These are phyloP conservation scores for Mucuna pruriens DNA, from an alignment of 306 rosid genomes.

Conservation along the genomic window DNA sequence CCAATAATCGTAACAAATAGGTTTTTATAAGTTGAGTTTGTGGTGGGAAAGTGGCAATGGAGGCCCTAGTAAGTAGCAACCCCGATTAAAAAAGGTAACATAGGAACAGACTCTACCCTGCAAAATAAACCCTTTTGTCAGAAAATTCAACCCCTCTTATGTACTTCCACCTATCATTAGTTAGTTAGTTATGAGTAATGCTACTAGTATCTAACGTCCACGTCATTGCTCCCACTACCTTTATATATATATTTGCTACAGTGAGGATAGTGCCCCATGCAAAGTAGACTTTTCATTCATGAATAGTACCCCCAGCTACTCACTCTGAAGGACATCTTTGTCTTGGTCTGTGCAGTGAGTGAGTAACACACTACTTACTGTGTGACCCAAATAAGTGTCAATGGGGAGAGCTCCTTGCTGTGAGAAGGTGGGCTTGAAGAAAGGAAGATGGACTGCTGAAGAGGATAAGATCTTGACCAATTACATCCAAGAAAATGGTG, in stretches of 20 bases:
- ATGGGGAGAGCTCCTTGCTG: slow-evolving; percentile 92
- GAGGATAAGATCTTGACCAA: slow-evolving; percentile 73
- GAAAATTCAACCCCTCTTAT: neutral
- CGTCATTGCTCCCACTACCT: slow-evolving; percentile 13
- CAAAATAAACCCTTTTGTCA: neutral
- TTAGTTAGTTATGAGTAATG: neutral
- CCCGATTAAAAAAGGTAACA: slow-evolving; percentile 6
- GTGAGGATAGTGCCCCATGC: slow-evolving; percentile 25
- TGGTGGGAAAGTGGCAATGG: slow-evolving; percentile 37
- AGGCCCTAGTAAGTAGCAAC: slow-evolving; percentile 9
- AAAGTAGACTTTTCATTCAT: neutral
- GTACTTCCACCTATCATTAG: neutral
- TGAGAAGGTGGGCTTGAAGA: slow-evolving; percentile 81
- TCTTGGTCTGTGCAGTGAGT: neutral
- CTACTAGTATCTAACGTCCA: slow-evolving; percentile 1
- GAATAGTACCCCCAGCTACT: slow-evolving; percentile 2
- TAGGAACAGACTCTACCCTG: neutral
- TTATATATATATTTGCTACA: slow-evolving; percentile 36
- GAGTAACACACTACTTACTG: neutral
- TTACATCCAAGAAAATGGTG: slow-evolving; percentile 69
- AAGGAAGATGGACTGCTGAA: slow-evolving; percentile 90
- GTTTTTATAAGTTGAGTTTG: slow-evolving; percentile 42
- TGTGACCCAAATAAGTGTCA: neutral
- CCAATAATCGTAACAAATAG: slow-evolving; percentile 29
- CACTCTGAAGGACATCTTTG: neutral